Conservation (phyloP, 768 basidiomycete species). For the Lentinula sp. region DNA sequence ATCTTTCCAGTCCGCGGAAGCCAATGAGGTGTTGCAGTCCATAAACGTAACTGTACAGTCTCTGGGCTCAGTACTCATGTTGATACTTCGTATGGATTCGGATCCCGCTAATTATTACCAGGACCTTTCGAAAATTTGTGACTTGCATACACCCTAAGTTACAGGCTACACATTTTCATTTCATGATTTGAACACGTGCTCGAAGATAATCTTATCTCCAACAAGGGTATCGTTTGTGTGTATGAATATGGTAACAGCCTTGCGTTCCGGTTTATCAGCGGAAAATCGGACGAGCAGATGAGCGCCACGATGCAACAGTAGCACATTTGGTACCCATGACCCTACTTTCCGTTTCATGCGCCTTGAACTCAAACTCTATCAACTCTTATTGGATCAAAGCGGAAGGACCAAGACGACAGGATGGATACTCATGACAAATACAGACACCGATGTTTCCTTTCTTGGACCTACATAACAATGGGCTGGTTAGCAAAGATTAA, state of each 20-base stretch:
- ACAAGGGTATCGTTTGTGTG: not conserved
- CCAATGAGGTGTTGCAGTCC: not conserved
- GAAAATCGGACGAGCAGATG: not conserved
- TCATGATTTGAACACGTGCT: too few species aligned
- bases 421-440: not conserved
- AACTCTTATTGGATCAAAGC: not conserved
- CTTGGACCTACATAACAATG: not conserved
- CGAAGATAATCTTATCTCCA: not conserved
- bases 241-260: not conserved
- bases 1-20: too few species aligned
- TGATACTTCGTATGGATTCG: too few species aligned
- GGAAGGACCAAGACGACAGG: conserved; percentile 6
- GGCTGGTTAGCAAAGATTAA: not conserved
- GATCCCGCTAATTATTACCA: too few species aligned
- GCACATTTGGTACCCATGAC: not conserved
- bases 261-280: not conserved
- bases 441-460: not conserved
- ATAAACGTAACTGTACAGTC: too few species aligned
- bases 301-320: not conserved
- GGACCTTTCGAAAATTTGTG: too few species aligned
- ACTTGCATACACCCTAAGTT: too few species aligned
- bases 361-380: not conserved
- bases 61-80: too few species aligned
- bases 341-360: not conserved
- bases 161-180: too few species aligned